phyloP scores from a whole-genome alignment of 2,329 filamentous ascomycete species.

The Aspergillus sp. region DNA sequence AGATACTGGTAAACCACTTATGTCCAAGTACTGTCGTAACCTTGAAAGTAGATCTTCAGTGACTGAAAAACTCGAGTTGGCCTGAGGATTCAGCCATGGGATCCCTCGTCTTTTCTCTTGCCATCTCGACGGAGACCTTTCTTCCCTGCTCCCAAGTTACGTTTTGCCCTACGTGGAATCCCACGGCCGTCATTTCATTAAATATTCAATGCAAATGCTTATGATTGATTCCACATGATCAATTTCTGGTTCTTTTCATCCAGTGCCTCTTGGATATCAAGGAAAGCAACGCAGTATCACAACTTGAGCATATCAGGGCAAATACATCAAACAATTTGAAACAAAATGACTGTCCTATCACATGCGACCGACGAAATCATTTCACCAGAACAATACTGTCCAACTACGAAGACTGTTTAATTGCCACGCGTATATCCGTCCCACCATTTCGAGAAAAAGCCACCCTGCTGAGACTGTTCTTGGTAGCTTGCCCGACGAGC shows the following conservation, averaged over 20 bases:
- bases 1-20: not conserved
- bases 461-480: conserved; percentile 42
- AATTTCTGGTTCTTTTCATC: not conserved
- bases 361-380: not conserved
- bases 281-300: not conserved
- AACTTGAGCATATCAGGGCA: not conserved
- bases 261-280: not conserved
- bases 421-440: conserved; percentile 38
- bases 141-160: not conserved
- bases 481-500: conserved; percentile 44
- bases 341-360: not conserved
- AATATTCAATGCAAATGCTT: not conserved
- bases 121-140: not conserved
- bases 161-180: not conserved
- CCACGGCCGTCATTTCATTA: not conserved
- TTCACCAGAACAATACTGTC: not conserved
- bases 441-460: conserved; percentile 43
- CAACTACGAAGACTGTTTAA: not conserved
- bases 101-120: not conserved
- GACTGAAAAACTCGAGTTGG: not conserved
- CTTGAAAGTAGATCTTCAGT: not conserved
- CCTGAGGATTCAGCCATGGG: not conserved
- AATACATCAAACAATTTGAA: not conserved
- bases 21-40: not conserved
- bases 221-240: not conserved